Evolutionary conservation across 345 rosid genomes (phyloP), one percentile per base, ranked within the genome.

Genomic region (Euphorbia tirucalli): DNA sequence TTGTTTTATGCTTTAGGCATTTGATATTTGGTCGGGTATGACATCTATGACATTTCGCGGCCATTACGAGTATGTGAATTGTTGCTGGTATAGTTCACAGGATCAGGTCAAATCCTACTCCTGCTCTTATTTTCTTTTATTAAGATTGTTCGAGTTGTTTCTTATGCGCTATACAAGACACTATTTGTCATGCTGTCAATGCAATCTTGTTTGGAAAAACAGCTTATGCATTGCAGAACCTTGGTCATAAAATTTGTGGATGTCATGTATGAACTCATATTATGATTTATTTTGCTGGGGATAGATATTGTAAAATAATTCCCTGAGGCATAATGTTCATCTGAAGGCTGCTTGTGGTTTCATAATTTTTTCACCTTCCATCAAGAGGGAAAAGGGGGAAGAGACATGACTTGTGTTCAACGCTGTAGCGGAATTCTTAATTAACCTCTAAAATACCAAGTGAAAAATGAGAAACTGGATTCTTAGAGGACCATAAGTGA

Each of bases 1-100:
- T 48, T 15, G n/a, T 69, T 67, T 55, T 31, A 66, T 77, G 79
- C 66, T 60, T 15, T 68, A 94, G 97, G 93, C 88, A 65, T 89
- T 92, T 79, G 93, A 89, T 81, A 46, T 88, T 69, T 94, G 97
- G 93, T 85, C 97, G 64, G 95, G 97, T 55, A 87, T 72, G 80
- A 84, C 87, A 61, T 66, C 58, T 49, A 54, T 79, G 83, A 76
- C 84, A 64, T 84, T 92, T 77, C 95, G 86, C 50, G 95, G 93
- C 50, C 98, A 92, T 81, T 92, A 87, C n/a, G 98, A 92, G 74
- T 68, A 48, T 41, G 95, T 87, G 74, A 90, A 89, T 82, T 83
- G 90, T 68, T 92, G 96, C 82, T 90, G 91, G 85, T 94, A 84
- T 75, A 86, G 76, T 78, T 83, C 92, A 46, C 86, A 72, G 77